phyloP scores from a whole-genome alignment of 2,329 filamentous ascomycete genomes.

The Aspergillus piperis region DNA sequence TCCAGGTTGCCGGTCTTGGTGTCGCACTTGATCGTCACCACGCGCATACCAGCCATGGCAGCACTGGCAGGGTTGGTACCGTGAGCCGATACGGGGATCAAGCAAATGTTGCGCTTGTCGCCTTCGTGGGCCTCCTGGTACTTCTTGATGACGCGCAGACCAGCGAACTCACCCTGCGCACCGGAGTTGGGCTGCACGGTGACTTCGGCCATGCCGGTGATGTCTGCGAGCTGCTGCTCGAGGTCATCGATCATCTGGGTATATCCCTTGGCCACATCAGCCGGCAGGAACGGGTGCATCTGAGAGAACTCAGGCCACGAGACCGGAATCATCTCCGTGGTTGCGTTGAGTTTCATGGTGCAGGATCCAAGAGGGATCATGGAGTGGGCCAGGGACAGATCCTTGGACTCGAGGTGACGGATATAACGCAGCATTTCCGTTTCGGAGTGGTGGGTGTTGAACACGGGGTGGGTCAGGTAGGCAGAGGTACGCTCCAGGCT shows the following conservation, averaged over 20 bases:
- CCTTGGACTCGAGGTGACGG: conserved; percentile 88
- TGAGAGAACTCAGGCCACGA: conserved; percentile 74
- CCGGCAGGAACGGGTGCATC: conserved; percentile 77
- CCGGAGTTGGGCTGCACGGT: conserved; percentile 95
- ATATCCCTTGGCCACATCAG: conserved; percentile 67
- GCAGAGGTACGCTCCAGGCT: conserved; percentile 68
- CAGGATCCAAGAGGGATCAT: conserved; percentile 98
- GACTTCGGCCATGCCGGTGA: conserved; percentile 87
- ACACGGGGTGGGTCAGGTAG: conserved; percentile 87
- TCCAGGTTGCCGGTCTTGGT: conserved; percentile 85
- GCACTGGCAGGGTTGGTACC: conserved; percentile 95
- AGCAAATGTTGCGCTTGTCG: conserved; percentile 77
- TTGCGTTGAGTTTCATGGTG: conserved; percentile 97
- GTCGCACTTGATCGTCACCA: conserved; percentile 90
- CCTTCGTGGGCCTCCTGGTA: conserved; percentile 70
- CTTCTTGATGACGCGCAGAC: conserved; percentile 82
- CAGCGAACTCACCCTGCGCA: conserved; percentile 92
- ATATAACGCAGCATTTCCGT: conserved; percentile 94
- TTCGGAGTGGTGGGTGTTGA: conserved; percentile 93
- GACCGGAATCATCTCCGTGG: conserved; percentile 87
- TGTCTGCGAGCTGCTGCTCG: conserved; percentile 72
- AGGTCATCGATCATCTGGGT: conserved; percentile 68
- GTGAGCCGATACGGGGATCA: conserved; percentile 93
- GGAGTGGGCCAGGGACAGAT: conserved; percentile 88
- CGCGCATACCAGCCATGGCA: conserved; percentile 93